Conservation (phyloP, 495 filamentous ascomycete genomes). For the Penicillium flavigenum region DNA sequence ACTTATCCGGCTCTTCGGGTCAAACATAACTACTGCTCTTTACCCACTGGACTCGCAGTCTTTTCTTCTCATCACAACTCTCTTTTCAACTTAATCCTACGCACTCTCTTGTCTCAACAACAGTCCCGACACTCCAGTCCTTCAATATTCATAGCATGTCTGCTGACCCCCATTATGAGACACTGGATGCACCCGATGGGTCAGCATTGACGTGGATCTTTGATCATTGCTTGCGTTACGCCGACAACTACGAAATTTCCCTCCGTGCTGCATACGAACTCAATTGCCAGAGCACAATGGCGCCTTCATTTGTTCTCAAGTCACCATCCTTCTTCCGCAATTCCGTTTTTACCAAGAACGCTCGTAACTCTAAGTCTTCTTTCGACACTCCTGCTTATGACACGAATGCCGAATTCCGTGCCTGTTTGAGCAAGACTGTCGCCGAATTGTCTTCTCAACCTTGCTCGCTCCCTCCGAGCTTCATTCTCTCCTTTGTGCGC, state of each 20-base stretch:
- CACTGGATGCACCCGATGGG: constrained; percentile 40
- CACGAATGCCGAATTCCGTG: constrained; percentile 60
- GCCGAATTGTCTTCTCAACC: constrained; percentile 61
- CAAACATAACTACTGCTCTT: constrained; percentile 9
- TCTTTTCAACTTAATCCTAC: background rate
- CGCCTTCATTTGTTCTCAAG: constrained; percentile 32
- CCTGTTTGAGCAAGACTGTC: constrained; percentile 62
- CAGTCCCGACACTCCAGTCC: background rate
- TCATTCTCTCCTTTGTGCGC: constrained; percentile 64
- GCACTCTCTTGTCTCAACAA: background rate
- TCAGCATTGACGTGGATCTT: constrained; percentile 59
- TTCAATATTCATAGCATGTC: constrained; percentile 25
- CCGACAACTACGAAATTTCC: constrained; percentile 67
- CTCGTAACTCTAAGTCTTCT: constrained; percentile 37
- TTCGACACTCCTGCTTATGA: constrained; percentile 40
- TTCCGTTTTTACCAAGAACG: constrained; percentile 7
- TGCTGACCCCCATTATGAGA: constrained; percentile 10
- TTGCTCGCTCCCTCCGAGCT: constrained; percentile 63
- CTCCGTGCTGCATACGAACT: constrained; percentile 72
- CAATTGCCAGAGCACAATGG: constrained; percentile 55
- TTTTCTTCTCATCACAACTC: constrained; percentile 3
- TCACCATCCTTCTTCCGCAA: constrained; percentile 27
- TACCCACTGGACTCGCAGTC: background rate
- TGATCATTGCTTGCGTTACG: constrained; percentile 67
- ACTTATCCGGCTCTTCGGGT: background rate